phyloP scores from a whole-genome alignment of 257 asterid genomes.

The Solanum chmielewskii region DNA sequence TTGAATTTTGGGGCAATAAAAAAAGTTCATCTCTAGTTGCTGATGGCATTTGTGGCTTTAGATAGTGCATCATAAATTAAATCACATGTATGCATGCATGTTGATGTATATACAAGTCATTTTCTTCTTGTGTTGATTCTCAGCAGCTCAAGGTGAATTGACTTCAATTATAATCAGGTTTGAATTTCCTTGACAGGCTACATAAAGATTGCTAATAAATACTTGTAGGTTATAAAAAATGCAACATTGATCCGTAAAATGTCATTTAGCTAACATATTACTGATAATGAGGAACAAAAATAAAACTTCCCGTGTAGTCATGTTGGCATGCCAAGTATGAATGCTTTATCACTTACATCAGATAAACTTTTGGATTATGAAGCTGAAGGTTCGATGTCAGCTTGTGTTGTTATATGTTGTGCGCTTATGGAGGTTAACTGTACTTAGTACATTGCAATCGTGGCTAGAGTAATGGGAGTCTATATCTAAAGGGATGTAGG shows the following conservation, averaged over 20 bases:
- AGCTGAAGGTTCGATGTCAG: not conserved
- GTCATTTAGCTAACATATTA: not conserved
- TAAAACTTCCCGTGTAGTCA: not conserved
- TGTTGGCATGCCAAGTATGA: not conserved
- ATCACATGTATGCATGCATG: not conserved
- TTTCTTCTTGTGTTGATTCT: not conserved
- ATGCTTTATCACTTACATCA: not conserved
- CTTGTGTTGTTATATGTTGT: not conserved
- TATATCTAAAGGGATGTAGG: not conserved
- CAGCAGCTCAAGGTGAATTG: not conserved
- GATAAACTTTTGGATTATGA: not conserved
- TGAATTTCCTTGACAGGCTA: not conserved
- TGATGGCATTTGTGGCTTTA: not conserved
- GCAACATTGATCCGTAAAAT: not conserved
- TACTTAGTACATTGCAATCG: not conserved
- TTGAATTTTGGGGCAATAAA: not conserved
- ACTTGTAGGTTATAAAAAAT: not conserved
- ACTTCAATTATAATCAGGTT: not conserved
- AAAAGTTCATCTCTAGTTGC: not conserved
- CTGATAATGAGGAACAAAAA: not conserved
- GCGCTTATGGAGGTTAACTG: not conserved
- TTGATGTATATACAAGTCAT: not conserved
- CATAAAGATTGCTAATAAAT: not conserved
- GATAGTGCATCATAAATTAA: not conserved
- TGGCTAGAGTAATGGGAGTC: not conserved